Evolutionary conservation across 192 early-diverging fungal genomes (phyloP).

Genomic region (Backusella tuberculispora): DNA sequence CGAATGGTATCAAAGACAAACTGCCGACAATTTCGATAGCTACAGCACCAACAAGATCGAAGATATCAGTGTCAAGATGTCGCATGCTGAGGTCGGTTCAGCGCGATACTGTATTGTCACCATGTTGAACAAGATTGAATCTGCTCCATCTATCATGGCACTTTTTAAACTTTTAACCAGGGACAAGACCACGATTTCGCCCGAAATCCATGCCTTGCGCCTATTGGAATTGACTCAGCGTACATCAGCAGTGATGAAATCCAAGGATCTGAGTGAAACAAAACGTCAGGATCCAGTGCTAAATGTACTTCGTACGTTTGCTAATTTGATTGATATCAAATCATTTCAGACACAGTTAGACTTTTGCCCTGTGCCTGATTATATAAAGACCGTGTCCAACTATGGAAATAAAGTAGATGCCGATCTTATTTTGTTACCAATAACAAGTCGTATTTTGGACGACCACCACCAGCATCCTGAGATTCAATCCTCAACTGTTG

Average conservation of each 20-base stretch:
- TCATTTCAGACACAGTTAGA: conserved; percentile 61
- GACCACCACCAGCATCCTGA: conserved; percentile 16
- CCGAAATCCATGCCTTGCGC: conserved; percentile 67
- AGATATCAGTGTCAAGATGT: not conserved
- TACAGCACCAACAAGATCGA: conserved; percentile 25
- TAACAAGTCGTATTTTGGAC: conserved; percentile 44
- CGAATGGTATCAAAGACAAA: conserved; percentile 56
- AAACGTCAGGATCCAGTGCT: conserved; percentile 74
- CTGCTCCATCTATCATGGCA: conserved; percentile 74
- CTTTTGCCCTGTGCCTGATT: conserved; percentile 66
- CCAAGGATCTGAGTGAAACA: conserved; percentile 65
- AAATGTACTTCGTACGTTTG: conserved; percentile 84
- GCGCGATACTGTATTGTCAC: conserved; percentile 50
- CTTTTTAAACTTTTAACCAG: conserved; percentile 57
- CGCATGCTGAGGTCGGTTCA: not conserved
- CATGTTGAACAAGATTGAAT: conserved; percentile 62
- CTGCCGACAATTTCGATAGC: conserved; percentile 6
- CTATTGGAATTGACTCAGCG: conserved; percentile 80
- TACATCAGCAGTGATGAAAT: conserved; percentile 78
- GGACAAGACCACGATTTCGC: conserved; percentile 18
- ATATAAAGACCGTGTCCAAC: conserved; percentile 67
- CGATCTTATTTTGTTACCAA: conserved; percentile 76
- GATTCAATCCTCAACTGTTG: not conserved
- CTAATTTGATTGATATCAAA: conserved; percentile 68
- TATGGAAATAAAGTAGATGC: conserved; percentile 56